Evolutionary conservation across 169 alveolate species (phyloP).

Genomic region (Plasmodium vivax): DNA sequence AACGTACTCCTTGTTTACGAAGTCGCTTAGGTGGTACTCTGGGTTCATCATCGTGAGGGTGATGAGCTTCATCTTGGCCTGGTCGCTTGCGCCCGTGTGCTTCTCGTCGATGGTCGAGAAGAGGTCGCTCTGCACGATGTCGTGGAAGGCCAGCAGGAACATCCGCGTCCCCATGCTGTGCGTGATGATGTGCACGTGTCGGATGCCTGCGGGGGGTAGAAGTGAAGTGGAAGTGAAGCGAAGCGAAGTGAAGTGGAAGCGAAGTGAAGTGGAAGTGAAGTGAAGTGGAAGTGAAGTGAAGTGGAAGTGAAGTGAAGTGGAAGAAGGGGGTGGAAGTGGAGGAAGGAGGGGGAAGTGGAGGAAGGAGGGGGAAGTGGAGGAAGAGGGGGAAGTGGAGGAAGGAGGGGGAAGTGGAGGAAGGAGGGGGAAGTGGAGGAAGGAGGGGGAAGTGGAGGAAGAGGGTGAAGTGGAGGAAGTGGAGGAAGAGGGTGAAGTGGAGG

Average conservation of each 20-base stretch:
- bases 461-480: too few relatives aligned
- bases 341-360: too few relatives aligned
- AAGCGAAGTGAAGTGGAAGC: too few relatives aligned
- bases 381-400: neutral
- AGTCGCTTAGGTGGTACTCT: conserved; percentile 82
- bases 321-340: too few relatives aligned
- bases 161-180: conserved; percentile 87
- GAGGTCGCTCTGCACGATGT: conserved; percentile 75
- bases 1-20: conserved; percentile 79
- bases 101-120: conserved; percentile 78
- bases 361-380: too few relatives aligned
- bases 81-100: conserved; percentile 25
- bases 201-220: conserved; percentile 76
- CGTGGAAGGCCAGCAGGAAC: conserved; percentile 85
- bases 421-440: neutral
- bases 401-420: too few relatives aligned
- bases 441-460: neutral
- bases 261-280: neutral
- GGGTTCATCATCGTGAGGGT: conserved; percentile 88
- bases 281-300: too few relatives aligned
- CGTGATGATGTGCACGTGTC: conserved; percentile 87
- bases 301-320: neutral
- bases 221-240: neutral
- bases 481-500: too few relatives aligned
- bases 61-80: conserved; percentile 77